Conservation (phyloP, 2,329 filamentous ascomycete genomes). For the Amesomyces nigricolor region DNA sequence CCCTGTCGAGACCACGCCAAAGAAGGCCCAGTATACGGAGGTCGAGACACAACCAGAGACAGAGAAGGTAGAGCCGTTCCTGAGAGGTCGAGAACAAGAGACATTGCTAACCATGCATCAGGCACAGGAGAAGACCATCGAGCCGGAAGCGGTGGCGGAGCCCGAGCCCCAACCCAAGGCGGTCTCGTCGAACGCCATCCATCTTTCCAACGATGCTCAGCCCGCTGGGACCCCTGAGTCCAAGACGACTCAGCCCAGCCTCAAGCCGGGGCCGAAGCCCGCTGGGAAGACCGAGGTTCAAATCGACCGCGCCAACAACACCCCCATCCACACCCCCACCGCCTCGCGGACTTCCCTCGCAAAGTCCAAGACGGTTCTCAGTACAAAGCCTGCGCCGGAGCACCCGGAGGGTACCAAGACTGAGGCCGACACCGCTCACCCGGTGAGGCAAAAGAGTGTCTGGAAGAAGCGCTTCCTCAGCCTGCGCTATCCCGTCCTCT, state of each 20-base stretch:
- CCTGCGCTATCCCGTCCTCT: slow-evolving; percentile 20
- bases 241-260: slow-evolving; percentile 19
- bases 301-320: slow-evolving; percentile 1
- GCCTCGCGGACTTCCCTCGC: neutral
- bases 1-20: neutral
- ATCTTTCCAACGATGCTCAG: slow-evolving; percentile 22
- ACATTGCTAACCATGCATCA: slow-evolving; percentile 21
- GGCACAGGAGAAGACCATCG: slow-evolving; percentile 11
- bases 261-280: slow-evolving; percentile 20
- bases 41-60: slow-evolving; percentile 15
- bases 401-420: slow-evolving; percentile 9
- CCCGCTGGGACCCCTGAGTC: slow-evolving; percentile 22
- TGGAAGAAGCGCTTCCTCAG: slow-evolving; percentile 25
- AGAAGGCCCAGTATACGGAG: slow-evolving; percentile 8
- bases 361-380: slow-evolving; percentile 9
- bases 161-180: slow-evolving; percentile 18
- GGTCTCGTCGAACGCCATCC: slow-evolving; percentile 7
- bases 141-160: slow-evolving; percentile 14
- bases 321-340: slow-evolving; percentile 14
- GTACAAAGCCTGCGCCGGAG: slow-evolving; percentile 16
- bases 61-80: slow-evolving; percentile 24
- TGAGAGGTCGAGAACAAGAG: slow-evolving; percentile 11
- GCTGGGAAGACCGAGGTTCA: slow-evolving; percentile 20
- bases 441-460: slow-evolving; percentile 16
- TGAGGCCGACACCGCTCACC: slow-evolving; percentile 3